phyloP scores from a whole-genome alignment of 164 flowering plant genomes.

The Aristolochia californica region DNA sequence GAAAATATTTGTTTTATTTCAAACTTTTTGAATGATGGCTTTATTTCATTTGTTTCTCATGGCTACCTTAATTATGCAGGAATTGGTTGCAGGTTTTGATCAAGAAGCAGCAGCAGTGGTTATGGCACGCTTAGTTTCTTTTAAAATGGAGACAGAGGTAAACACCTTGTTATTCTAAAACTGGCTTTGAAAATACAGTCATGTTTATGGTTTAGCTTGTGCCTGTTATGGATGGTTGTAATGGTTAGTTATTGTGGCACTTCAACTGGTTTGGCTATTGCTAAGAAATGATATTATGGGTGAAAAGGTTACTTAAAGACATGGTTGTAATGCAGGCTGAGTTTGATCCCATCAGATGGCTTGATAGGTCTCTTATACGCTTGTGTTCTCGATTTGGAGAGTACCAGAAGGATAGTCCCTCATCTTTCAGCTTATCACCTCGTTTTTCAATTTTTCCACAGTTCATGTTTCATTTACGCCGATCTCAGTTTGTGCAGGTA shows the following conservation, averaged over 20 bases:
- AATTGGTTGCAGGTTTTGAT: conserved; percentile 92
- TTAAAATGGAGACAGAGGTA: conserved; percentile 98
- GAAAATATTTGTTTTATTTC: no score
- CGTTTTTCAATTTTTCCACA: conserved; percentile 91
- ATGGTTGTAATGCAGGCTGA: conserved; percentile 64
- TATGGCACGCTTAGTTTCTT: conserved; percentile 89
- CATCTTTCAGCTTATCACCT: conserved; percentile 81
- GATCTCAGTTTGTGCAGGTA: conserved; percentile 99
- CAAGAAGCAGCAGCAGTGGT: conserved; percentile 98
- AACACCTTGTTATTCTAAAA: background rate
- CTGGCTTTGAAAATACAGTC: background rate
- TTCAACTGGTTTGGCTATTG: background rate
- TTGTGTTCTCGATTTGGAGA: conserved; percentile 87
- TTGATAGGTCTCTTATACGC: conserved; percentile 79
- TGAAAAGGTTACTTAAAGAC: background rate
- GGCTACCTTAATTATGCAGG: conserved; percentile 33
- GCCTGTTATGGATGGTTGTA: background rate
- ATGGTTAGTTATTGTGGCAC: background rate
- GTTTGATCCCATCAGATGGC: conserved; percentile 93
- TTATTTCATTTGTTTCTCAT: background rate
- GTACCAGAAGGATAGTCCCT: conserved; percentile 82
- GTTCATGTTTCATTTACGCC: conserved; percentile 79
- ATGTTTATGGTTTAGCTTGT: background rate
- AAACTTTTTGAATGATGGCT: no score
- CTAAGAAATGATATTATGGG: no score